Conservation (phyloP, 2,329 filamentous ascomycete genomes). For the Basipetospora chlamydospora region DNA sequence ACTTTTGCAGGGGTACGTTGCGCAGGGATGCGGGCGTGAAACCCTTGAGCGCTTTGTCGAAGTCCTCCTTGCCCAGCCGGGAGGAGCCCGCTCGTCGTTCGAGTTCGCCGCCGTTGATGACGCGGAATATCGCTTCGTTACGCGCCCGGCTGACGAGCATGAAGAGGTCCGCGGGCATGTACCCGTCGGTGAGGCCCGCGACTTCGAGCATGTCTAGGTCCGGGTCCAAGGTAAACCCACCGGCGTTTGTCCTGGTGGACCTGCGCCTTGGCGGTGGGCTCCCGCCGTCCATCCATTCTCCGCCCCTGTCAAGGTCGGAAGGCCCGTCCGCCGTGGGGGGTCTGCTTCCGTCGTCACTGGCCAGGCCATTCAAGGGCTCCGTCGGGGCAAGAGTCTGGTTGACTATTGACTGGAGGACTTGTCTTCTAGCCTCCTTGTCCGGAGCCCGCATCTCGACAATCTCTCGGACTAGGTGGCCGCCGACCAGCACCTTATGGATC, state of each 20-base stretch:
- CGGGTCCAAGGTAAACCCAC: constrained; percentile 58
- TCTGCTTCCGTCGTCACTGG: constrained; percentile 36
- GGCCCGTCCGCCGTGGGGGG: constrained; percentile 42
- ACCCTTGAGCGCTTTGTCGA: constrained; percentile 69
- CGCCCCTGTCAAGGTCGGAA: constrained; percentile 31
- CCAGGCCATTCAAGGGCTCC: no score
- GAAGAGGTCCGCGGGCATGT: constrained; percentile 89
- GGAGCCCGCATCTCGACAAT: constrained; percentile 83
- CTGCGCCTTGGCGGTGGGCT: constrained; percentile 39
- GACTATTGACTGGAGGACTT: constrained; percentile 70
- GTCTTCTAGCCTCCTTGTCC: constrained; percentile 75
- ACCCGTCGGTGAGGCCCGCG: constrained; percentile 87
- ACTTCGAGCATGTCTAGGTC: constrained; percentile 84
- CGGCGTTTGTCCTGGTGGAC: constrained; percentile 19
- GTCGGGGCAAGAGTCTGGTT: constrained; percentile 33
- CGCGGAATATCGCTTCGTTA: constrained; percentile 83
- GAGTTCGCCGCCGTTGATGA: constrained; percentile 42
- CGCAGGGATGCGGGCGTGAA: constrained; percentile 92
- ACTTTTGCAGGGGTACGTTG: constrained; percentile 86
- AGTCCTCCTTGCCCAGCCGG: constrained; percentile 60
- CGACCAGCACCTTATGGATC: constrained; percentile 77
- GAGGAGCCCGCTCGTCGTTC: constrained; percentile 36
- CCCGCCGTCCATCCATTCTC: constrained; percentile 64
- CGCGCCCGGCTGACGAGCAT: constrained; percentile 75
- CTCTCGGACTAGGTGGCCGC: constrained; percentile 83